phyloP scores from a whole-genome alignment of 345 rosid species.

The Iberis pinnata region DNA sequence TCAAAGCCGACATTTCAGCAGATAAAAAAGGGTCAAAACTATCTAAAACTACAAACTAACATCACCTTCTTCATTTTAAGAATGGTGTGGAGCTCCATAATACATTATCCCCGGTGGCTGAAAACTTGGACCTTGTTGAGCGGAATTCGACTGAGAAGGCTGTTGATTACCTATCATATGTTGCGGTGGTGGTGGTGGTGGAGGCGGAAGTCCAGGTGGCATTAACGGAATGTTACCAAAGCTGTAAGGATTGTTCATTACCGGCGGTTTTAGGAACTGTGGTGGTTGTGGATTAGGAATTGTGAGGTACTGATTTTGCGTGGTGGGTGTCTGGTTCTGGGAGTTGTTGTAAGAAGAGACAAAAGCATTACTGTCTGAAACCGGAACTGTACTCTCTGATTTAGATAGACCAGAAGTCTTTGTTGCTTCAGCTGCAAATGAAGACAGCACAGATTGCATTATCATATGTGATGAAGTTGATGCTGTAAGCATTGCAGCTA shows the following conservation, averaged over 20 bases:
- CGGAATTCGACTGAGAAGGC: slow-evolving; percentile 39
- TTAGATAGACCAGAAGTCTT: slow-evolving; percentile 51
- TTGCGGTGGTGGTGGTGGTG: slow-evolving; percentile 30
- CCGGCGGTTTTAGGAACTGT: slow-evolving; percentile 54
- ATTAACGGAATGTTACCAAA: slow-evolving; percentile 53
- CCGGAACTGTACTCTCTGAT: slow-evolving; percentile 37
- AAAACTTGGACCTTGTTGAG: slow-evolving; percentile 47
- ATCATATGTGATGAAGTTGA: slow-evolving; percentile 88
- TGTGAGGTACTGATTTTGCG: slow-evolving; percentile 61
- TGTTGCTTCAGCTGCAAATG: slow-evolving; percentile 93
- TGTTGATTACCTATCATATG: slow-evolving; percentile 47
- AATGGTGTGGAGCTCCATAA: slow-evolving; percentile 56
- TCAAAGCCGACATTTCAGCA: slow-evolving; percentile 19
- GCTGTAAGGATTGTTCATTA: slow-evolving; percentile 44
- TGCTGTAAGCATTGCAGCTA: slow-evolving; percentile 97
- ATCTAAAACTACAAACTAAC: slow-evolving; percentile 26
- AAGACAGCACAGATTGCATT: slow-evolving; percentile 81
- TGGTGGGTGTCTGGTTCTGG: slow-evolving; percentile 40
- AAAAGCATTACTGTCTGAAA: slow-evolving; percentile 42
- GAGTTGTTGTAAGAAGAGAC: slow-evolving; percentile 41
- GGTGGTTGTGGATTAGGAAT: slow-evolving; percentile 46
- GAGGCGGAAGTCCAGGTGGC: slow-evolving; percentile 54
- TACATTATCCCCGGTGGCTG: slow-evolving; percentile 64
- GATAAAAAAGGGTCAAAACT: slow-evolving; percentile 26
- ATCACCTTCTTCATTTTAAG: slow-evolving; percentile 31